Evolutionary conservation across 2,329 filamentous ascomycete species (phyloP).

Genomic region (Claviceps digitariae): DNA sequence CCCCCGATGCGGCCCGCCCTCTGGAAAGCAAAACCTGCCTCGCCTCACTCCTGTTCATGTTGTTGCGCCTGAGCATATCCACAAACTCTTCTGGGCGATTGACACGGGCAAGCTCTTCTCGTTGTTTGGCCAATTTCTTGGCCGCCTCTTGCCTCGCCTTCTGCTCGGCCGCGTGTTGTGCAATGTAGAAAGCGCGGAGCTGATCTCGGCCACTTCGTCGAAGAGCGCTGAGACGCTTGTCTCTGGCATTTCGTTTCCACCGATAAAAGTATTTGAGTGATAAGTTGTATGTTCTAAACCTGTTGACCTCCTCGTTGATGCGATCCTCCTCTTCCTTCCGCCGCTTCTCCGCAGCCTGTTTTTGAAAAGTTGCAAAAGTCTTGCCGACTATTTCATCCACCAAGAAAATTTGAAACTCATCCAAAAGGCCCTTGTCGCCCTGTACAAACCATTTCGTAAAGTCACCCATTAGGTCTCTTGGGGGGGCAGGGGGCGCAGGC

Average conservation of each 20-base stretch:
- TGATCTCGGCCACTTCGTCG: constrained; percentile 38
- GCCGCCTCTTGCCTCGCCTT: constrained; percentile 22
- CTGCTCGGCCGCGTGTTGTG: constrained; percentile 20
- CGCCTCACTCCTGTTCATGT: constrained; percentile 16
- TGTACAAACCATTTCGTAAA: constrained; percentile 41
- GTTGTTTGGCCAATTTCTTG: constrained; percentile 13
- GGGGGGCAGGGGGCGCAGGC: constrained; percentile 4
- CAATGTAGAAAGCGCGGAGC: constrained; percentile 31
- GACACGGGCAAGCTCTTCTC: constrained; percentile 14
- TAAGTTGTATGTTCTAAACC: constrained; percentile 36
- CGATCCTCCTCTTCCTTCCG: constrained; percentile 34
- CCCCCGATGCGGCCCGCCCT: constrained; percentile 25
- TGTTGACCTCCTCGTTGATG: constrained; percentile 30
- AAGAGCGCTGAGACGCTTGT: constrained; percentile 34
- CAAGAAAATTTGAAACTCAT: constrained; percentile 33
- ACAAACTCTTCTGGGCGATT: constrained; percentile 22
- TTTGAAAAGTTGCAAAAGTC: constrained; percentile 26
- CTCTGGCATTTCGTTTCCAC: constrained; percentile 37
- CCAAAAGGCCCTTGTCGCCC: constrained; percentile 39
- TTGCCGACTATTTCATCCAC: constrained; percentile 30
- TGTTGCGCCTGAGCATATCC: constrained; percentile 19
- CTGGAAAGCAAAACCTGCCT: constrained; percentile 27
- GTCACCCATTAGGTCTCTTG: constrained; percentile 30
- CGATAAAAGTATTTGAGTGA: constrained; percentile 42
- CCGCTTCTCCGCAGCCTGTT: constrained; percentile 27